Percentiles rank a stretch among this genome's conserved stretches.
Conservation (phyloP, 345 rosid species). For the Boechera retrofracta region DNA sequence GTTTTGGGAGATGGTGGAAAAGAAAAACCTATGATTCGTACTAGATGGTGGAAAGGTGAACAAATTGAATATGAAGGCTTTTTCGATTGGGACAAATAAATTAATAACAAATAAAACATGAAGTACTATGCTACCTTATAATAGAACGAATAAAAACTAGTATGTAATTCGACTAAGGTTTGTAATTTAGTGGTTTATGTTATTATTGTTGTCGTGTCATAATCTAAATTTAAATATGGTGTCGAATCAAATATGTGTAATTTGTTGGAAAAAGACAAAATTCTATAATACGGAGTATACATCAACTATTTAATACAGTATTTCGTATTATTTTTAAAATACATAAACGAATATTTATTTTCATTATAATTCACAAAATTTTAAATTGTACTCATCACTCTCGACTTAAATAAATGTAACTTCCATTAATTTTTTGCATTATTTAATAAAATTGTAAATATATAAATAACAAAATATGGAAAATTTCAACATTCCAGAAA, state of each 20-base stretch:
- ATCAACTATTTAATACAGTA: background rate
- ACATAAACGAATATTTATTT: background rate
- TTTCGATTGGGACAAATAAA: slow-evolving; percentile 11
- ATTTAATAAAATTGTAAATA: too few relatives aligned
- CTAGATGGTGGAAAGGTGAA: background rate
- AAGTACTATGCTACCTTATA: background rate
- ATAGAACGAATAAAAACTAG: background rate
- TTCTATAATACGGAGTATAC: too few relatives aligned
- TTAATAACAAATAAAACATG: background rate
- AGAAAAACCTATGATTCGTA: background rate
- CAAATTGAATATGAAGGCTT: background rate
- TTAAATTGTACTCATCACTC: too few relatives aligned
- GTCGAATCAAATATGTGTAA: background rate
- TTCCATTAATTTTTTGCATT: too few relatives aligned
- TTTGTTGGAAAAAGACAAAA: background rate
- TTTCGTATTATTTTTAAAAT: background rate
- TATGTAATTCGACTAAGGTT: background rate
- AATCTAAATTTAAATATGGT: background rate
- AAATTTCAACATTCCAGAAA: too few relatives aligned
- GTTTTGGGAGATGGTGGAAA: background rate
- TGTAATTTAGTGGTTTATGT: background rate
- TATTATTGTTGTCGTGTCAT: background rate
- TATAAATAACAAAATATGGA: too few relatives aligned
- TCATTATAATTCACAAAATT: background rate
- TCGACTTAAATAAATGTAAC: too few relatives aligned